Evolutionary conservation across 345 rosid genomes (phyloP), one percentile per base, ranked within the genome.

Genomic region (Arabis hirsuta): DNA sequence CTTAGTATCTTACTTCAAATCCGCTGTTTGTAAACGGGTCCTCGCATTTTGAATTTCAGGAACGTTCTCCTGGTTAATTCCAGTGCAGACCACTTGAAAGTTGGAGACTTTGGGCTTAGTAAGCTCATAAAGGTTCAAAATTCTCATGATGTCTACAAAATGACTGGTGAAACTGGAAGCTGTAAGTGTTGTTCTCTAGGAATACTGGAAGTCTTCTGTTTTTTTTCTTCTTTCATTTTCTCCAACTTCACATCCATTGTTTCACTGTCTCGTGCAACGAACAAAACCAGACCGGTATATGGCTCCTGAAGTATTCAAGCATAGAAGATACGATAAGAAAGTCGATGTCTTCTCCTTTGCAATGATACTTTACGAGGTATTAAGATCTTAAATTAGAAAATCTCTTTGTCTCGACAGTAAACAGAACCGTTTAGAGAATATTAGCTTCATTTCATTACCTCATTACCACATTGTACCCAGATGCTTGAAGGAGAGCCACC

Each of bases 231-330:
- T n/a, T 24, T 11, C 19, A 16, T 46, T 56, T 24, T 29, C 61
- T 70, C 67, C 50, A 51, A 77, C 73, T 67, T 81, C 50, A 72
- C 52, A 42, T 69, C 51, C 78, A 52, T 45, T 72, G 50, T 38
- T 19, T 61, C 73, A 63, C 60, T 20, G 50, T 72, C 39, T 68
- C 7, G 45, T 19, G 63, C 73, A 73, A 22, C 24, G 24, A 22
- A 83, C 61, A 70, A 73, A 78, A 91, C 64, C 79, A 95, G 99
- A 95, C 64, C 96, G 97, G 19, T 95, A 95, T 65, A 95, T 95
- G 99, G 99, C 99, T 83, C 99, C 99, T 55, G 99, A 95, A 82
- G 97, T 95, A 65, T 95, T 95, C 90, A 95, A 71, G 85, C 97
- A 95, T 81, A 82, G 94, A 72, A 91, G 79, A 86, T 95, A 91